Percentiles rank a stretch among this genome's conserved stretches.
Evolutionary conservation across 2,329 filamentous ascomycete genomes (phyloP).

Genomic region (Trichoderma sp.): DNA sequence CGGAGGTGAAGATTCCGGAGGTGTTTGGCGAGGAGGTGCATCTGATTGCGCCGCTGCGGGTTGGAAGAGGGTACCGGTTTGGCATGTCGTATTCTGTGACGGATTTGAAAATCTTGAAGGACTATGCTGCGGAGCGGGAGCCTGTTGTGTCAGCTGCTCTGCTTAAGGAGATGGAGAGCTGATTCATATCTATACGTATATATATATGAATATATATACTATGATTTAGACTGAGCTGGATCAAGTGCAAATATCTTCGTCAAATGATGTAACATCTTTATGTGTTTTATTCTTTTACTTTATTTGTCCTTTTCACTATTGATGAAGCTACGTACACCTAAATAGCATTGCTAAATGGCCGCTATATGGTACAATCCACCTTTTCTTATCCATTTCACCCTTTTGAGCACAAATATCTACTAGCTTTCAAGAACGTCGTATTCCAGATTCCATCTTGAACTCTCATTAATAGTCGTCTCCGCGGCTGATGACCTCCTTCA

Average conservation of each 20-base stretch:
- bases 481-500: conserved; percentile 86
- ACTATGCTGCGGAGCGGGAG: not conserved
- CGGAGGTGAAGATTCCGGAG: not conserved
- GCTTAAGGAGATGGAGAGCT: not conserved
- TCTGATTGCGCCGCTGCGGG: not conserved
- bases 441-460: conserved; percentile 37
- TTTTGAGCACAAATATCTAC: not conserved
- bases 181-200: not conserved
- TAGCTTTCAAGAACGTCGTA: conserved; percentile 31
- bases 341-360: not conserved
- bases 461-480: conserved; percentile 77
- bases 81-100: not conserved
- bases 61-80: not conserved
- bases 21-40: not conserved
- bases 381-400: not conserved
- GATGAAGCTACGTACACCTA: not conserved
- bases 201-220: too few relatives aligned
- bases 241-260: not conserved
- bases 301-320: not conserved
- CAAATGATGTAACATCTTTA: not conserved
- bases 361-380: not conserved
- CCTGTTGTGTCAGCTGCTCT: not conserved
- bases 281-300: not conserved
- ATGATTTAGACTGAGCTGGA: too few relatives aligned
- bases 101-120: not conserved